Conservation (phyloP, 768 basidiomycete species). For the Hericium coralloides region DNA sequence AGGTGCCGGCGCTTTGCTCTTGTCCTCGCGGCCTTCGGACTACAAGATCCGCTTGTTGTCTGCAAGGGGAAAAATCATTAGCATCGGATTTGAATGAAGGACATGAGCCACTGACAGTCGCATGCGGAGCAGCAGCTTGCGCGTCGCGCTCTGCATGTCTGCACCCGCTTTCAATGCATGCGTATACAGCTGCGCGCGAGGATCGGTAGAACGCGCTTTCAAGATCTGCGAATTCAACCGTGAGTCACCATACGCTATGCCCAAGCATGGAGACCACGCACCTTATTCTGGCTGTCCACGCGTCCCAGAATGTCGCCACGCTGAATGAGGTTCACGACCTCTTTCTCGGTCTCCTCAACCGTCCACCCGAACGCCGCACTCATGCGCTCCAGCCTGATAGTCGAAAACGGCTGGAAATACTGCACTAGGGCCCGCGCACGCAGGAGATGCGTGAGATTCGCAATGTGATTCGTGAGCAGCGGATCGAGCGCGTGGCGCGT, state of each 20-base stretch:
- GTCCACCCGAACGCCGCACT: slow-evolving; percentile 79
- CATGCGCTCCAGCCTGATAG: slow-evolving; percentile 79
- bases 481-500: slow-evolving; percentile 72
- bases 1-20: neutral
- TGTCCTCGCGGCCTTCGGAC: slow-evolving; percentile 51
- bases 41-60: slow-evolving; percentile 74
- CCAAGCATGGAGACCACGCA: slow-evolving; percentile 17
- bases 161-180: slow-evolving; percentile 65
- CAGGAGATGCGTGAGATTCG: slow-evolving; percentile 57
- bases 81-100: neutral
- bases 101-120: slow-evolving; percentile 47
- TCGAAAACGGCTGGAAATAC: slow-evolving; percentile 86
- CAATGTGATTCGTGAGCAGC: slow-evolving; percentile 63
- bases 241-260: neutral
- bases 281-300: slow-evolving; percentile 88
- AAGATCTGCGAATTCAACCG: slow-evolving; percentile 40
- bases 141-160: slow-evolving; percentile 64
- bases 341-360: slow-evolving; percentile 57
- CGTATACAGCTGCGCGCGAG: slow-evolving; percentile 67
- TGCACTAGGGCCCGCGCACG: slow-evolving; percentile 72
- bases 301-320: slow-evolving; percentile 70
- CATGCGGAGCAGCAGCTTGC: slow-evolving; percentile 77
- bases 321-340: slow-evolving; percentile 74
- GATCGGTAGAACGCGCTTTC: slow-evolving; percentile 70
- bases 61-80: slow-evolving; percentile 19